Percentiles rank a stretch among this genome's conserved stretches.
phyloP scores from a whole-genome alignment of 371 early-diverging fungal species.

The Mortierella sp. region DNA sequence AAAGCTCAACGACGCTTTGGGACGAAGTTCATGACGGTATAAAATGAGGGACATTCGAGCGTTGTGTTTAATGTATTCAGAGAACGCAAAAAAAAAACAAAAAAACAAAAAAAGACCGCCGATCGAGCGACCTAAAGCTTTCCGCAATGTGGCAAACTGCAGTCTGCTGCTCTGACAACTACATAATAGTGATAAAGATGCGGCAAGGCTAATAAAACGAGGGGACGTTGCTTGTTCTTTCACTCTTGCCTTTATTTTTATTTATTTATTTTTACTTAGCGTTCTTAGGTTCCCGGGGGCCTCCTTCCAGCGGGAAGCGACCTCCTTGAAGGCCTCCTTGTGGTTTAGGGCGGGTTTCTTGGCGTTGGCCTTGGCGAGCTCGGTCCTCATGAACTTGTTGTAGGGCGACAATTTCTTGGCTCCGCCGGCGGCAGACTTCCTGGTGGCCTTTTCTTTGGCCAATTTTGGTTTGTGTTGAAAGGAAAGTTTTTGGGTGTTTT shows the following conservation, averaged over 20 bases:
- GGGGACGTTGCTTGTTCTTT: neutral
- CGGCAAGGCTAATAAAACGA: no score
- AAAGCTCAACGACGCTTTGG: no score
- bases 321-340: constrained; percentile 71
- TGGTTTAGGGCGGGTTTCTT: constrained; percentile 68
- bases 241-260: neutral
- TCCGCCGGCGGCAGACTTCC: constrained; percentile 50
- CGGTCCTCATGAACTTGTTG: constrained; percentile 78
- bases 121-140: neutral
- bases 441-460: constrained; percentile 54
- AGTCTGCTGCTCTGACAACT: no score
- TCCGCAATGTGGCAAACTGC: no score
- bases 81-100: constrained; percentile 2
- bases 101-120: neutral
- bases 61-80: no score
- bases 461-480: constrained; percentile 19
- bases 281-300: constrained; percentile 61
- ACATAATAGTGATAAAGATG: no score
- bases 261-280: constrained; percentile 48
- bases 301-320: constrained; percentile 57
- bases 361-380: constrained; percentile 74
- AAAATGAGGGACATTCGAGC: no score
- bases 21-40: no score
- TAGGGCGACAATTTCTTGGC: constrained; percentile 71
- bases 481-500: neutral